Base-by-base conservation (phyloP, 116 monocot species). In the Posidonia oceanica region DNA sequence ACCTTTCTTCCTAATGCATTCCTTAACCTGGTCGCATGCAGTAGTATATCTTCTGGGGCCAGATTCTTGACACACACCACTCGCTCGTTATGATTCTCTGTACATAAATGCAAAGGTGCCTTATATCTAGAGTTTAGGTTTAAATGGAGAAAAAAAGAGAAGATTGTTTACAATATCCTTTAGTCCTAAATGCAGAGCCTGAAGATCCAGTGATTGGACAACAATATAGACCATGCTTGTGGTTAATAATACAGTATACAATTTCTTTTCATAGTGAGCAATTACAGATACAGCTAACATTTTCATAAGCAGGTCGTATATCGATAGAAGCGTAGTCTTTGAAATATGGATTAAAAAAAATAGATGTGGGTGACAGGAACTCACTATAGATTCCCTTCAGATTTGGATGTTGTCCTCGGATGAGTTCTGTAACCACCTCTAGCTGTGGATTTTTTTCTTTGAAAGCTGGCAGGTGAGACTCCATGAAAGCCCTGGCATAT, bases 31-130 rank as follows among this genome's bases (percentile, higher is more conserved):
- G 89, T 91, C 8, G 92, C 90, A 54, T 98, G 97, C 53, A 93
- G 62, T 14, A 93, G 58, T 52, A 98, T 78, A 7, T 98, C 89
- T 51, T 89, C 90, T 17, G 93, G 79, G 0, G 79, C 36, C 10
- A 89, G 37, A 70, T 98, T 98, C 76, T 78, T 92, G 59, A 98
- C 90, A 38, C 93, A 98, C 56, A 98, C 71, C 59, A 98, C 97
- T 40, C 93, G 80, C 44, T 98, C 66, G 23, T 86, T 98, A 61
- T 85, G 87, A 59, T 92, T 98, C 72, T 85, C 91, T 96, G 88
- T 39, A 72, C 10, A 67, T 14, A 8, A 69, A 74, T 29, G 23
- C 42, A 66, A 59, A 3, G 18, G n/a, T n/a, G n/a, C n/a, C n/a
- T n/a, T 16, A 13, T 23, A 48, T 48, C 48, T 48, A 48, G 48